Conservation (phyloP, 495 filamentous ascomycete genomes). For the Entonaema liquescens region DNA sequence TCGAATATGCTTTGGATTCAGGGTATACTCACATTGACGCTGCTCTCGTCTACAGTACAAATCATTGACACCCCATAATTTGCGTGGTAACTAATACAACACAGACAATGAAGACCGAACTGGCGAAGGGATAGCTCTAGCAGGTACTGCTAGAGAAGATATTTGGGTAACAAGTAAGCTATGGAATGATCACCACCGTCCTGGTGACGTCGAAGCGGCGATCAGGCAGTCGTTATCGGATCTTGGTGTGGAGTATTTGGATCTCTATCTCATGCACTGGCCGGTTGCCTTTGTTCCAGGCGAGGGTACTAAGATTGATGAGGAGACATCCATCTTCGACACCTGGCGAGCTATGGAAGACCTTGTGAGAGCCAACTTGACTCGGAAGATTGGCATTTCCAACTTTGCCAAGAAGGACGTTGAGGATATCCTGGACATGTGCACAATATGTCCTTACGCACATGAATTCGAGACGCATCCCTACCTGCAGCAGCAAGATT, state of each 20-base stretch:
- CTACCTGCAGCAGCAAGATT: constrained; percentile 66
- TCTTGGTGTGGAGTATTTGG: constrained; percentile 71
- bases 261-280: constrained; percentile 78
- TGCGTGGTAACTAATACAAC: constrained; percentile 57
- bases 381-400: constrained; percentile 72
- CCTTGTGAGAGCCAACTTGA: constrained; percentile 55
- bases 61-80: background rate
- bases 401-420: constrained; percentile 72
- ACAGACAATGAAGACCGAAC: constrained; percentile 56
- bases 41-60: constrained; percentile 33
- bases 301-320: constrained; percentile 51
- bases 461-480: constrained; percentile 69
- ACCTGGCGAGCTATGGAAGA: constrained; percentile 74
- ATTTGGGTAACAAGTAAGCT: constrained; percentile 77
- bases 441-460: constrained; percentile 67
- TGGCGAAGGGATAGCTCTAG: constrained; percentile 65
- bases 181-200: constrained; percentile 74
- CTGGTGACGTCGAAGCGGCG: constrained; percentile 67
- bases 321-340: constrained; percentile 53
- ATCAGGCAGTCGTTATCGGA: constrained; percentile 67
- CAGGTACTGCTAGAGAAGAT: constrained; percentile 64
- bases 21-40: constrained; percentile 71
- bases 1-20: constrained; percentile 51
- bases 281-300: constrained; percentile 60
- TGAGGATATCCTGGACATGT: constrained; percentile 63